These are phyloP conservation scores for Fusarium burgessii DNA, from an alignment of 2,329 filamentous ascomycete species.

Conservation along the genomic window DNA sequence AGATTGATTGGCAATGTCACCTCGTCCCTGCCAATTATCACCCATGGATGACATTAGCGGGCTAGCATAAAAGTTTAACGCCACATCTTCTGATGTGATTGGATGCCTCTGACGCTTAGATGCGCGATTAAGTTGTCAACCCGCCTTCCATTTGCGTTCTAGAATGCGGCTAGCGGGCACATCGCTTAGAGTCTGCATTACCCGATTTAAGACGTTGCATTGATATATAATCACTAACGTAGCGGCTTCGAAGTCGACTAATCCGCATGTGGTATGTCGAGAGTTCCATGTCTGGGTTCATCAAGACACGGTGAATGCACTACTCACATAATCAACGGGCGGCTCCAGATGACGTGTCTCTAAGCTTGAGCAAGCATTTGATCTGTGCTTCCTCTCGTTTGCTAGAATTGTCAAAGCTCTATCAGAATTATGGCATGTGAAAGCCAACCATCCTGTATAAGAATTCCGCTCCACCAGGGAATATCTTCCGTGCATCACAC, in stretches of 20 bases:
- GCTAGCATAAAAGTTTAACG: too few relatives aligned
- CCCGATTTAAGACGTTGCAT: too few relatives aligned
- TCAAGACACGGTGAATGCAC: too few relatives aligned
- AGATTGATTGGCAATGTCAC: not conserved
- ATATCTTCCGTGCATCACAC: not conserved
- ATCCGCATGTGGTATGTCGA: too few relatives aligned
- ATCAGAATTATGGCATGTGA: too few relatives aligned
- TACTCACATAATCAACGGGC: not conserved
- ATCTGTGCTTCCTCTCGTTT: not conserved
- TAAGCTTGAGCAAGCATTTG: not conserved
- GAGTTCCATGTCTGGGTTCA: too few relatives aligned
- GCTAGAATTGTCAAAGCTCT: not conserved
- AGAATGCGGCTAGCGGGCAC: not conserved
- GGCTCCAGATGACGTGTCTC: not conserved
- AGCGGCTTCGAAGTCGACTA: too few relatives aligned
- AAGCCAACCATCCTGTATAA: not conserved
- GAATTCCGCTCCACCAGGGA: not conserved
- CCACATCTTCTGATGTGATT: too few relatives aligned
- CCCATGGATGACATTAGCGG: not conserved
- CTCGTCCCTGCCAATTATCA: too few relatives aligned
- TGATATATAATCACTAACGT: too few relatives aligned
- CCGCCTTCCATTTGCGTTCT: not conserved
- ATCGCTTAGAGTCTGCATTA: not conserved
- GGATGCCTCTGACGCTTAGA: not conserved
- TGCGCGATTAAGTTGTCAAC: not conserved